A percentile compares a stretch with the other conserved stretches of the same genome.
phyloP scores from a whole-genome alignment of 805 yeast species.

The Nakazawaea wickerhamii region DNA sequence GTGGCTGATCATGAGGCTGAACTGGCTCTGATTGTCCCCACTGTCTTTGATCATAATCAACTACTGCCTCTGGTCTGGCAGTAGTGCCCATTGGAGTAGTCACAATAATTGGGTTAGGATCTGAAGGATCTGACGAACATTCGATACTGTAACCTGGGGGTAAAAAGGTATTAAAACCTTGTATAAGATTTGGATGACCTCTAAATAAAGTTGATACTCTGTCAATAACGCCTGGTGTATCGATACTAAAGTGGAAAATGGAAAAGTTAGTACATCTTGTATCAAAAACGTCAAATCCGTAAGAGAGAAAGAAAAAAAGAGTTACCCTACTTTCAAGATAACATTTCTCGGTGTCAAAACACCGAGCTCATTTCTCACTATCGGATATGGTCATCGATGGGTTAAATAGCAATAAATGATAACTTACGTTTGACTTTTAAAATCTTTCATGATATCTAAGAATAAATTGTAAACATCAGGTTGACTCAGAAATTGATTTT shows the following conservation, averaged over 20 bases:
- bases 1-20: constrained; percentile 26
- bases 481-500: constrained; percentile 83
- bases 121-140: constrained; percentile 83
- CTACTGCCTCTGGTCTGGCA: constrained; percentile 53
- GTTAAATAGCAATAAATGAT: no score
- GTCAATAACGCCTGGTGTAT: constrained; percentile 98
- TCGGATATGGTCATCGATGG: constrained; percentile 1
- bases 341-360: constrained; percentile 8
- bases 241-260: constrained; percentile 43
- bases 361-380: not conserved
- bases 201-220: constrained; percentile 86
- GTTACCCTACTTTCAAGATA: constrained; percentile 6
- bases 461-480: constrained; percentile 96
- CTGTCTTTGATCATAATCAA: constrained; percentile 18
- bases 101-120: constrained; percentile 87
- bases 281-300: constrained; percentile 8
- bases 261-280: constrained; percentile 7
- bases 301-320: not conserved
- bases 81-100: constrained; percentile 94
- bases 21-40: constrained; percentile 16
- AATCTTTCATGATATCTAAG: constrained; percentile 97
- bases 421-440: constrained; percentile 82
- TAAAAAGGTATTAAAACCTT: constrained; percentile 94
- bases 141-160: constrained; percentile 96
- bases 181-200: constrained; percentile 90